phyloP scores from a whole-genome alignment of 2,329 filamentous ascomycete species.

The Apiospora phragmitis region DNA sequence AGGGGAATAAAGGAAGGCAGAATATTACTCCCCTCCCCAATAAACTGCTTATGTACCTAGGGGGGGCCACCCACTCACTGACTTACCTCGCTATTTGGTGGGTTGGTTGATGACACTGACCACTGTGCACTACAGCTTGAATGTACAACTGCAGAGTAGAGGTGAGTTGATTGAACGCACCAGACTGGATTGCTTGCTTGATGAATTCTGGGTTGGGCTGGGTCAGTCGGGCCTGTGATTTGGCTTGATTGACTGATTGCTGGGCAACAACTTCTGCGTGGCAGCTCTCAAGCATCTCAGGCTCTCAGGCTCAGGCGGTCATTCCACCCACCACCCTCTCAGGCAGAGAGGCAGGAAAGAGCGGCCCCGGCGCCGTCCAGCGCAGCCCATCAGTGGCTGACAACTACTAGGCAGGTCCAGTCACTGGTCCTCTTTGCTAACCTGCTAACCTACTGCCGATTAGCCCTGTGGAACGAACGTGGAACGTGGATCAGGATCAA shows the following conservation, averaged over 20 bases:
- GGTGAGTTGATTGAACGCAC: neutral
- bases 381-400: neutral
- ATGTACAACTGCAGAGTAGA: neutral
- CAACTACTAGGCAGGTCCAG: neutral
- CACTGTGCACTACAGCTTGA: neutral
- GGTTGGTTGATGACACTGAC: conserved; percentile 1
- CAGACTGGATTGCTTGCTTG: neutral
- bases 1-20: conserved; percentile 2
- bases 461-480: conserved; percentile 6
- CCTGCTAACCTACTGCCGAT: neutral
- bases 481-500: conserved; percentile 7
- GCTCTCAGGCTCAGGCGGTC: neutral
- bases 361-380: neutral
- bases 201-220: neutral
- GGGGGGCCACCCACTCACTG: neutral
- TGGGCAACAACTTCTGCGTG: neutral
- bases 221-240: neutral
- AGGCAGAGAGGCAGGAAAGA: conserved; percentile 5
- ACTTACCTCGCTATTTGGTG: neutral
- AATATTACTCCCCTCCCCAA: neutral
- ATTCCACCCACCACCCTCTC: neutral
- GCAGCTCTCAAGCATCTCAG: neutral
- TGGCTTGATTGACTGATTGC: neutral
- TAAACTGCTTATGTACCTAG: conserved; percentile 5
- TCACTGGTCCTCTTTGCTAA: neutral